These are phyloP conservation scores for Ogataea haglerorum DNA, from an alignment of 805 yeast genomes.

Conservation along the genomic window DNA sequence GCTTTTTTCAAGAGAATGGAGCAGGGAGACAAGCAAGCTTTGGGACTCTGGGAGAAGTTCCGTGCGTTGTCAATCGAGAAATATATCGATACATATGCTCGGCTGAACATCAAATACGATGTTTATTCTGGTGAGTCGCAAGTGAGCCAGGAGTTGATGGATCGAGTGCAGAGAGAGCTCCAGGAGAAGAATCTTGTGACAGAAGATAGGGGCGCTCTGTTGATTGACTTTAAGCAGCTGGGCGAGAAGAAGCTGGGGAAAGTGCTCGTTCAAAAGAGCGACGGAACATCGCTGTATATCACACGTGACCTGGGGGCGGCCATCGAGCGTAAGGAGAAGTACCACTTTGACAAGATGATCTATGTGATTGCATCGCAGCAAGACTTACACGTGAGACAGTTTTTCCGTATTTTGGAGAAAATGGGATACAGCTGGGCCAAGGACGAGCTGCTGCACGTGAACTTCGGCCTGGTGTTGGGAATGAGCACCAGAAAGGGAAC, in stretches of 20 bases:
- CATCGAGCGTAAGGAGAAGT: conserved; percentile 77
- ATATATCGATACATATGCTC: conserved; percentile 83
- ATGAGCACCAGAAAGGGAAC: conserved; percentile 99
- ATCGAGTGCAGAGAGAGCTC: conserved; percentile 58
- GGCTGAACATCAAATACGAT: conserved; percentile 87
- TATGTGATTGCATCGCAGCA: conserved; percentile 96
- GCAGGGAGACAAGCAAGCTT: conserved; percentile 81
- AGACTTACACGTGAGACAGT: conserved; percentile 90
- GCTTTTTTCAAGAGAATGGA: conserved; percentile 88
- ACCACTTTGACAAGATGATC: conserved; percentile 90
- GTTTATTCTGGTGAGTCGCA: conserved; percentile 95
- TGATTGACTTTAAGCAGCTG: conserved; percentile 79
- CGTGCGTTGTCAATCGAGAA: conserved; percentile 86
- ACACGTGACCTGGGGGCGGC: conserved; percentile 98
- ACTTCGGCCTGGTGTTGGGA: conserved; percentile 97
- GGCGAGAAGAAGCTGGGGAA: conserved; percentile 87
- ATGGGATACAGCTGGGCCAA: conserved; percentile 89
- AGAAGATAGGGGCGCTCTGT: conserved; percentile 87
- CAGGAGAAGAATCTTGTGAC: conserved; percentile 66
- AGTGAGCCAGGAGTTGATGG: conserved; percentile 72
- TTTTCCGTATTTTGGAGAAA: conserved; percentile 88
- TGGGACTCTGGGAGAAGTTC: conserved; percentile 78
- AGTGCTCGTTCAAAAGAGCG: conserved; percentile 87
- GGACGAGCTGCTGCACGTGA: conserved; percentile 64
- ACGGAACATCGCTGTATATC: conserved; percentile 90